Evolutionary conservation across 2,329 filamentous ascomycete genomes (phyloP).

Genomic region (Ramularia endophylla): DNA sequence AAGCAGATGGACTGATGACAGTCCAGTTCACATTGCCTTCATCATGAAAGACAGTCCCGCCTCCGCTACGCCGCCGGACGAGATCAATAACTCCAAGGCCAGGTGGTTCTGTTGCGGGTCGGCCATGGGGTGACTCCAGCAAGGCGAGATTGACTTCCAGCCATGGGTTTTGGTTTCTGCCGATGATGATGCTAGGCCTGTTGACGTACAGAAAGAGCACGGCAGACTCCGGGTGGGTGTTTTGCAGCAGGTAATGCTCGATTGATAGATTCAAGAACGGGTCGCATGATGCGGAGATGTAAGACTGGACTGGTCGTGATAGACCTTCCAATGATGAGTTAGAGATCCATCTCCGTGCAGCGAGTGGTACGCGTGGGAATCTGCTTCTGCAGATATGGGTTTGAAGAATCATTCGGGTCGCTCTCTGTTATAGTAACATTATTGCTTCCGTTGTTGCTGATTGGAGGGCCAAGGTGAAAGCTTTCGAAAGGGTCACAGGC

Average conservation of each 20-base stretch:
- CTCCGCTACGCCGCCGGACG: conserved; percentile 79
- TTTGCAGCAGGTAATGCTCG: conserved; percentile 81
- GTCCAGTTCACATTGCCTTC: conserved; percentile 90
- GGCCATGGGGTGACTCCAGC: conserved; percentile 42
- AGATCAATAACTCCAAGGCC: conserved; percentile 49
- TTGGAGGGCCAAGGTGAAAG: too few species aligned
- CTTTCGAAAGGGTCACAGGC: too few species aligned
- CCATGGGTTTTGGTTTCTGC: conserved; percentile 98
- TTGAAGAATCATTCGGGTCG: conserved; percentile 24
- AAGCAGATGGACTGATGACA: conserved; percentile 71
- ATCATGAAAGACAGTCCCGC: conserved; percentile 93
- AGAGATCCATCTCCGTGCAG: conserved; percentile 21
- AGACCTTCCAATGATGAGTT: conserved; percentile 18
- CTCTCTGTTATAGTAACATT: too few species aligned
- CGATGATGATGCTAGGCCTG: conserved; percentile 79
- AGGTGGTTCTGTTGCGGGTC: conserved; percentile 31
- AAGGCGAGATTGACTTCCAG: conserved; percentile 72
- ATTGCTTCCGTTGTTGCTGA: too few species aligned
- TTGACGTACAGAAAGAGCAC: conserved; percentile 88
- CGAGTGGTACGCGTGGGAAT: conserved; percentile 7
- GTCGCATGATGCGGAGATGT: conserved; percentile 52
- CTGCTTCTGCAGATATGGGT: conserved; percentile 19
- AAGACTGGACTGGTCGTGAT: conserved; percentile 36
- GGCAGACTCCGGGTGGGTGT: conserved; percentile 63
- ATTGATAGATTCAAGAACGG: conserved; percentile 90